These are phyloP conservation scores for Jamesozyma piceae DNA, from an alignment of 805 yeast genomes.

Conservation along the genomic window DNA sequence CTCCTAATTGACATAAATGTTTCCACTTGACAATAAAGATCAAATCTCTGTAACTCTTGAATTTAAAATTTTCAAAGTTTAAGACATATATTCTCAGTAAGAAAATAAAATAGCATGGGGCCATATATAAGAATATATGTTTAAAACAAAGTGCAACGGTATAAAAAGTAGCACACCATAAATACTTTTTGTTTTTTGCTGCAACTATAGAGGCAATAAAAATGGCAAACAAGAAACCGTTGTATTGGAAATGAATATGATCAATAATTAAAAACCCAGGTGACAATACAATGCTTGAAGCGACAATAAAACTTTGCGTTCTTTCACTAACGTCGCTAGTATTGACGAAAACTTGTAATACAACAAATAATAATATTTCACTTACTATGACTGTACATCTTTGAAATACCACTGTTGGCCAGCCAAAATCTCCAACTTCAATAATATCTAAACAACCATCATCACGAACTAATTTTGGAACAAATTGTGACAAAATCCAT, in stretches of 20 bases:
- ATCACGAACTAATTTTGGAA: slow-evolving; percentile 47
- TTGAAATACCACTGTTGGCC: slow-evolving; percentile 78
- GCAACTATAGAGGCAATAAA: slow-evolving; percentile 63
- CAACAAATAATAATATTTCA: slow-evolving; percentile 60
- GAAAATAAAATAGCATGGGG: slow-evolving; percentile 86
- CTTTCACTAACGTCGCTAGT: slow-evolving; percentile 34
- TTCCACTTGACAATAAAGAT: slow-evolving; percentile 41
- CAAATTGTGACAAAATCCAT: slow-evolving; percentile 63
- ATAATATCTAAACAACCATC: slow-evolving; percentile 77
- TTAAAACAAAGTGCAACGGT: slow-evolving; percentile 79
- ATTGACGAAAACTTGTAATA: slow-evolving; percentile 64
- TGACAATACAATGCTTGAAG: slow-evolving; percentile 71
- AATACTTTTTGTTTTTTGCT: slow-evolving; percentile 49
- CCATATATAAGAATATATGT: slow-evolving; percentile 85
- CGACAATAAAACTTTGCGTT: slow-evolving; percentile 55
- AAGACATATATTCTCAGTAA: slow-evolving; percentile 65
- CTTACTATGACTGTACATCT: slow-evolving; percentile 68
- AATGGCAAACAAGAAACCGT: slow-evolving; percentile 86
- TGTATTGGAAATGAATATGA: slow-evolving; percentile 95
- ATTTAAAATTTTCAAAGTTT: slow-evolving; percentile 31
- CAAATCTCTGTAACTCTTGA: slow-evolving; percentile 28
- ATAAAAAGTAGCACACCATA: slow-evolving; percentile 61
- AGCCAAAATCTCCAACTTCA: slow-evolving; percentile 55
- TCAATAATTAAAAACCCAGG: slow-evolving; percentile 90
- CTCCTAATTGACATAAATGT: slow-evolving; percentile 52